Evolutionary conservation across 2,329 filamentous ascomycete species (phyloP).

Genomic region (Tothia fuscella): DNA sequence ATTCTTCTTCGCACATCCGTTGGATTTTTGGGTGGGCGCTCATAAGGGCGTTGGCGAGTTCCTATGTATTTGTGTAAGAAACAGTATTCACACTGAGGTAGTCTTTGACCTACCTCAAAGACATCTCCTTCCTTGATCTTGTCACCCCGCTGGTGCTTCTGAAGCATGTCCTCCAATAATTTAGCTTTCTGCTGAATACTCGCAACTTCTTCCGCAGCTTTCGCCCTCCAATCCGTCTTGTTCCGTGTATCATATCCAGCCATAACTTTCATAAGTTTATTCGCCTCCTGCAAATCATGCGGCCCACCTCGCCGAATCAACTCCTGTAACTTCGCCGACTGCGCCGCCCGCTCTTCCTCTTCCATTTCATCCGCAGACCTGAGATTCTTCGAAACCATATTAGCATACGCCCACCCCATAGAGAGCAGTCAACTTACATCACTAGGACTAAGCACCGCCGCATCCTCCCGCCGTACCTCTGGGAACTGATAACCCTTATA

Average conservation of each 20-base stretch:
- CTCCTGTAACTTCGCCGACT: conserved; percentile 97
- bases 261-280: conserved; percentile 98
- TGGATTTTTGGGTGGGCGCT: conserved; percentile 98
- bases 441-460: conserved; percentile 89
- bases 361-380: conserved; percentile 98
- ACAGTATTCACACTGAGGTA: background rate
- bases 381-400: conserved; percentile 53
- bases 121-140: conserved; percentile 59
- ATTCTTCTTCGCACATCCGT: conserved; percentile 98
- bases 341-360: conserved; percentile 84
- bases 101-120: conserved; percentile 41
- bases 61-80: conserved; percentile 34
- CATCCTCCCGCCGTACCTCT: conserved; percentile 83
- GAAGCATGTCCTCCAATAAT: conserved; percentile 83
- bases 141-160: conserved; percentile 71
- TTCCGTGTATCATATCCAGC: conserved; percentile 89
- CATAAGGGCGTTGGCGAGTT: conserved; percentile 77
- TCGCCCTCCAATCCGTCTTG: conserved; percentile 95
- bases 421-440: conserved; percentile 54
- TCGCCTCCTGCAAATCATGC: conserved; percentile 91
- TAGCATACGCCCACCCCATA: background rate
- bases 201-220: conserved; percentile 87
- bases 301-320: conserved; percentile 85
- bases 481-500: conserved; percentile 98
- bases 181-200: conserved; percentile 94